Evolutionary conservation across 164 flowering plant genomes (phyloP), one percentile per base, ranked within the genome.

Genomic region (Stephania cephalantha): DNA sequence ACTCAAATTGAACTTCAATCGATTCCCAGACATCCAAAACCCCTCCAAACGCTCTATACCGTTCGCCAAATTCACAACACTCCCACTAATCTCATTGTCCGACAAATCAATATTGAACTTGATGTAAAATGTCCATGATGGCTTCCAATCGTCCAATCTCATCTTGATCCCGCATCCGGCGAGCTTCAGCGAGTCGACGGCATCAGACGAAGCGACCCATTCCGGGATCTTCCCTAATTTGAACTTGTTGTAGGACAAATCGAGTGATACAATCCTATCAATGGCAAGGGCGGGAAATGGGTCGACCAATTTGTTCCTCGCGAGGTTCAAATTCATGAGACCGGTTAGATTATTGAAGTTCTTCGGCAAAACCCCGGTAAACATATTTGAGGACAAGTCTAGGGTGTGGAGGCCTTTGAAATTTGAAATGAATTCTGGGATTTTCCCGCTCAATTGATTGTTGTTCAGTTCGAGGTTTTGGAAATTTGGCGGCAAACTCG

Each of bases 141-240:
- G 97, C 69, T 84, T 89, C 85, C 86, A 91, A 22, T 86, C 83
- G 7, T 87, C 87, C 8, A 91, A 31, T 46, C 76, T 85, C 76
- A 89, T 73, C 82, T 85, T 85, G 55, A 91, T 73, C 46, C 97
- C 93, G 65, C 97, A 91, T 13, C 82, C 81, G 4, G 91, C 94
- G 3, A 91, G 89, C 83, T 89, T 89, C 74, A 91, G 80, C 7
- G 94, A 90, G 84, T 78, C 86, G 12, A 90, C 87, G 72, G 89
- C 89, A 0, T 89, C 87, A 15, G 93, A 91, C 3, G 89, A 79
- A 4, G 86, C 77, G n/a, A 89, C 94, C 97, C 97, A 91, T 20
- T 74, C 79, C 3, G 97, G 97, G 5, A 91, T 90, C 50, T 66
- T 17, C 0, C 80, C 88, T 6, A 91, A 76, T 69, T 87, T 76